Conservation (phyloP, 208 protist genomes). For the Trypanosoma platydactyli region DNA sequence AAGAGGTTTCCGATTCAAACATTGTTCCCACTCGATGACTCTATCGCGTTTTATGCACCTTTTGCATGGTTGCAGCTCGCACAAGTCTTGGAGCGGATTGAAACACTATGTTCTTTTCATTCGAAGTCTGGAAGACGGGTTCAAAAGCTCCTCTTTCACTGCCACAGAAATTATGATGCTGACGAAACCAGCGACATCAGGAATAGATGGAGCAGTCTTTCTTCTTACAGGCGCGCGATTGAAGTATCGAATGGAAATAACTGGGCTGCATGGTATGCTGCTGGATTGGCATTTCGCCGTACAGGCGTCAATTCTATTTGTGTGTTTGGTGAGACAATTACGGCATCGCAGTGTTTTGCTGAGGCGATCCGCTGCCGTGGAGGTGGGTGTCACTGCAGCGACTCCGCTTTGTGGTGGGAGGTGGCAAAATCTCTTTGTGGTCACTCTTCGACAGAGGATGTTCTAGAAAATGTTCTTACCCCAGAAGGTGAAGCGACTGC, state of each 20-base stretch:
- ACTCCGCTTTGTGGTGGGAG: not conserved
- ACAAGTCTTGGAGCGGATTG: too few species aligned
- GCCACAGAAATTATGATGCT: not conserved
- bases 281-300: not conserved
- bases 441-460: not conserved
- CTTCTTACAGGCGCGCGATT: not conserved
- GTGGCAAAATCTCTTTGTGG: not conserved
- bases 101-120: too few species aligned
- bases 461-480: not conserved
- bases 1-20: not conserved
- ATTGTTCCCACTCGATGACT: not conserved
- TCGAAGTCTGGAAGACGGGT: too few species aligned
- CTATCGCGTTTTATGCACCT: too few species aligned
- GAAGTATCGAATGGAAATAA: conserved; percentile 10
- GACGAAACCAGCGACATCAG: not conserved
- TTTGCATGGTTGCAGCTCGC: too few species aligned
- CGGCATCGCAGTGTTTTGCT: conserved; percentile 1
- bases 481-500: not conserved
- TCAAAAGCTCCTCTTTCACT: too few species aligned
- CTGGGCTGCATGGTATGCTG: not conserved
- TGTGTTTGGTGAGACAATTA: not conserved
- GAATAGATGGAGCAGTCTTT: not conserved
- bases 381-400: not conserved
- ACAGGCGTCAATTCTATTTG: not conserved
- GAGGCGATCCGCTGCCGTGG: conserved; percentile 15